Base-by-base conservation (phyloP, 106 monocot genomes). In the Apostasia ramifera region DNA sequence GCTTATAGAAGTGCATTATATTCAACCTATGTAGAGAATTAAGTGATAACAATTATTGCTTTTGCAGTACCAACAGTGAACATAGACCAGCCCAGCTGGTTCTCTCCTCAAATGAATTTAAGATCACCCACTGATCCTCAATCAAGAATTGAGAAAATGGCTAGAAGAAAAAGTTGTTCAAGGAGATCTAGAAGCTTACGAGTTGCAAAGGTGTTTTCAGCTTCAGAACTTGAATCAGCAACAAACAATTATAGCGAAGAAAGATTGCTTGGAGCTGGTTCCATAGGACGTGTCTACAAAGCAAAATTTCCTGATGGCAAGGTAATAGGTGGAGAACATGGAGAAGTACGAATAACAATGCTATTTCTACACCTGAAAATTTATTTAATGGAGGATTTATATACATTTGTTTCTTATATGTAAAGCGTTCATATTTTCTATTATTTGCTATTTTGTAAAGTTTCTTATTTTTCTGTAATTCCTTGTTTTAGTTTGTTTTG, bases 221-320 rank as follows among this genome's bases (percentile, higher is more conserved):
- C 76, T 84, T 74, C 73, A 2, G 86, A 91, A 40, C 70, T 91
- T 71, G 63, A 61, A 57, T 49, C 49, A 13, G 90, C 90, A 10
- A 91, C 90, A 37, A 81, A 77, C 52, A 66, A 70, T 73, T 91
- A 76, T 53, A 74, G 64, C 58, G 53, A 78, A 53, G 81, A 74
- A 41, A 70, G 69, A 63, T 55, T 86, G 86, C 44, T 91, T 61
- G 90, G 86, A 4, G 67, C 70, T 57, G 86, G 86, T 57, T 65
- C 71, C 39, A 68, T 64, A 61, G 83, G 83, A 45, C 55, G 52
- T 53, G 81, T 79, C 69, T 91, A 83, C 69, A 76, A 48, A 77
- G 86, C 86, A 61, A 68, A 81, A 49, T 76, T 91, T 76, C 73
- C 83, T 44, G 81, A 79, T 71, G 83, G 83, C 14, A 78, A 91